Percentiles rank a stretch among this genome's conserved stretches.
Conservation (phyloP, 345 rosid species). For the Heritiera fomes region DNA sequence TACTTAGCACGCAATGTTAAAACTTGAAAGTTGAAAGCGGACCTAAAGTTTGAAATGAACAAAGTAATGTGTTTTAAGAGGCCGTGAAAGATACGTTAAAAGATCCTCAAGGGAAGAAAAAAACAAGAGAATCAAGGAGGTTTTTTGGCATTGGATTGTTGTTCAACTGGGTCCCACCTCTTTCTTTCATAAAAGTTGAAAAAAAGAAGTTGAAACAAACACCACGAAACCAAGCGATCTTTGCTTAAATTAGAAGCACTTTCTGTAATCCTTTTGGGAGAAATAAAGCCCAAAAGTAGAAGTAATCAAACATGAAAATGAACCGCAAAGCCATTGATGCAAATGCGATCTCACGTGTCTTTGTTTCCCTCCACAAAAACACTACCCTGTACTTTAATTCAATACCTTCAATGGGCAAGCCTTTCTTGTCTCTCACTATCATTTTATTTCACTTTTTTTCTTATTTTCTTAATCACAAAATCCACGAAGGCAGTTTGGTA, state of each 20-base stretch:
- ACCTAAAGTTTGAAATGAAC: too few species aligned
- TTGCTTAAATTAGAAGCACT: neutral
- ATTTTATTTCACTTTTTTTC: neutral
- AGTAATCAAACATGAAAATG: neutral
- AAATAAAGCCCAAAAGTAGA: neutral
- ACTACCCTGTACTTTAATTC: neutral
- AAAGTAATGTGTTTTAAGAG: too few species aligned
- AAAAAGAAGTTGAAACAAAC: neutral
- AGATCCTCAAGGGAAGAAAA: too few species aligned
- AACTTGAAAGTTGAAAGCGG: too few species aligned
- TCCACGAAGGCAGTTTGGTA: neutral
- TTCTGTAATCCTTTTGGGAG: neutral
- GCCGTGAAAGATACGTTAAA: neutral
- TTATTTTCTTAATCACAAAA: neutral
- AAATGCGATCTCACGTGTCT: slow-evolving; percentile 40
- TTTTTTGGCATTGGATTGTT: neutral
- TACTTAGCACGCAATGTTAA: too few species aligned
- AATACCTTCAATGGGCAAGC: neutral
- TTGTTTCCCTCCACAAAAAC: slow-evolving; percentile 39
- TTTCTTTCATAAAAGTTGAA: neutral
- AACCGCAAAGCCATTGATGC: neutral
- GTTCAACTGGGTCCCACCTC: neutral
- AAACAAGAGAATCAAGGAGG: neutral
- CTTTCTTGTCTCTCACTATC: neutral
- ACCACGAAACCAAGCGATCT: neutral